Percentiles rank a stretch among this genome's conserved stretches.
Evolutionary conservation across 2,329 filamentous ascomycete species (phyloP).

Genomic region (Aureobasidium melanogenum): DNA sequence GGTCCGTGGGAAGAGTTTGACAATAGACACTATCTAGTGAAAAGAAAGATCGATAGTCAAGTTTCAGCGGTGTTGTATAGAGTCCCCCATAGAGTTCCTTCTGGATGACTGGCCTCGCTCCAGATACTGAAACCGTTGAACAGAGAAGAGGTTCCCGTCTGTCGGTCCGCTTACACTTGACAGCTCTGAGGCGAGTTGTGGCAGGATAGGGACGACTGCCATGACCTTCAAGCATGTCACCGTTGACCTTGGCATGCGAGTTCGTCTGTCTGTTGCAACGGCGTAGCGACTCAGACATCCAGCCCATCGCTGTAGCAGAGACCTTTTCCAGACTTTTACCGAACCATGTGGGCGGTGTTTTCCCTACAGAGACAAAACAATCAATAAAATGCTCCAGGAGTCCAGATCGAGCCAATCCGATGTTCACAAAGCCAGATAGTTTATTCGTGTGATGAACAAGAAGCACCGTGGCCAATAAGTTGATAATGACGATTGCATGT

Average conservation of each 20-base stretch:
- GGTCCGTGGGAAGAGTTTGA: background rate
- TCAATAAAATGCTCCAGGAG: background rate
- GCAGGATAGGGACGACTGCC: background rate
- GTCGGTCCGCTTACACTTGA: constrained; percentile 1
- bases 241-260: background rate
- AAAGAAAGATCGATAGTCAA: constrained; percentile 12
- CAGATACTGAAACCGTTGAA: constrained; percentile 1
- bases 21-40: background rate
- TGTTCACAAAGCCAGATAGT: background rate
- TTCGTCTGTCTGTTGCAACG: constrained; percentile 1
- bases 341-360: background rate
- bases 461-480: background rate
- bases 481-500: background rate
- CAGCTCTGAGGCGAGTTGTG: background rate
- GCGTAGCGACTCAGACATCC: background rate
- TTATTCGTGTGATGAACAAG: too few relatives aligned
- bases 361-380: background rate
- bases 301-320: background rate
- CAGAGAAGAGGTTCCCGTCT: background rate
- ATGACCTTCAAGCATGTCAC: background rate
- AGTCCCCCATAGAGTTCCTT: constrained; percentile 4
- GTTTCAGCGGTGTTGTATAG: constrained; percentile 9
- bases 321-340: constrained; percentile 3
- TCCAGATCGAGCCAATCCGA: background rate
- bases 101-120: background rate